Base-by-base conservation (phyloP, 495 filamentous ascomycete genomes). In the Chaetomium tenue region DNA sequence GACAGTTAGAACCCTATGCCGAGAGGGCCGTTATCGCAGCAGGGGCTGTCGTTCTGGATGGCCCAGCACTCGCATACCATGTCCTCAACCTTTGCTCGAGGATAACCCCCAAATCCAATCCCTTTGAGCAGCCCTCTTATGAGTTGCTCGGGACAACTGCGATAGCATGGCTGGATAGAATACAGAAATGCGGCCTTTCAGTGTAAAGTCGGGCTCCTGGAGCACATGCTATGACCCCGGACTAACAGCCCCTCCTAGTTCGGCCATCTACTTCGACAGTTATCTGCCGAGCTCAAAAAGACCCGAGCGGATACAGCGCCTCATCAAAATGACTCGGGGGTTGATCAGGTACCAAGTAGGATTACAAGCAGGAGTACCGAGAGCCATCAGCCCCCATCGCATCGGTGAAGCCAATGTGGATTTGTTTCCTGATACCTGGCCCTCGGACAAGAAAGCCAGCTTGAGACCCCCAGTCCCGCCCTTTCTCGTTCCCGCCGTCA, bases 181-280 rank as follows among this genome's bases (percentile, higher is more conserved):
- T 93, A 20, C 71, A 75, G 18, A 64, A 51, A 4, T 75, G 77
- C 54, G 81, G 83, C 15, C 77, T 90, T 22, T 71, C 70, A 37
- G 80, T 93, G 89, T 91, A 82, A 7, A 50, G 20, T 0, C 16
- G n/a, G 33, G 7, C 3, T 25, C n/a, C 42, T 40, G 3, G 28
- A 16, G 15, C 20, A 7, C 30, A 15, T 13, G 22, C 47, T 13
- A 15, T 26, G 5, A 40, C 23, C 23, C 56, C 51, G 37, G 63
- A 50, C 73, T 74, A 18, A 71, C 42, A 18, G 0, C 28, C 22
- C 20, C 5, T 48, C 33, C 63, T 42, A 86, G 84, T 39, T 73
- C 74, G 22, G 81, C 76, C 47, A 90, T 95, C 58, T 92, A 85
- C 71, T 93, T 95, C 62, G 91, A 95, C 71, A 89, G 91, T 26